A percentile compares a stretch with the other conserved stretches of the same genome.
Evolutionary conservation across 805 yeast genomes (phyloP).

Genomic region (Ogataea henricii): DNA sequence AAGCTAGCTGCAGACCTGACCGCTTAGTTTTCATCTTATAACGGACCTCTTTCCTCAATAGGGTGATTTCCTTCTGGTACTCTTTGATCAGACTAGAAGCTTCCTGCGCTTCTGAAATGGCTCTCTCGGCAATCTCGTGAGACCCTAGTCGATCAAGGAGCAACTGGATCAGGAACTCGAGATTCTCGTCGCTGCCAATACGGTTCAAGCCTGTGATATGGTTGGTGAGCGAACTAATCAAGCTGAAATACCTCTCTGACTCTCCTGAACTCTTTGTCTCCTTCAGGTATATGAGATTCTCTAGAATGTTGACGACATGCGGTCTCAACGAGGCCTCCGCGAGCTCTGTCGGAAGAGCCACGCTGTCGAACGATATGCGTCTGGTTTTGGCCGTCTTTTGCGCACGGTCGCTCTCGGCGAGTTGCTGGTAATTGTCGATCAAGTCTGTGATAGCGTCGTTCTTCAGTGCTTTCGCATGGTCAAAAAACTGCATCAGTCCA

Average conservation of each 20-base stretch:
- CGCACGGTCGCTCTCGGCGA: slow-evolving; percentile 56
- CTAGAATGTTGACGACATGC: slow-evolving; percentile 12
- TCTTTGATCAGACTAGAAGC: slow-evolving; percentile 39
- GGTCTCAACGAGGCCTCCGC: slow-evolving; percentile 1
- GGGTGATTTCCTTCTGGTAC: slow-evolving; percentile 23
- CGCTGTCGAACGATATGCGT: background rate
- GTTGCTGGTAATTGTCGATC: slow-evolving; percentile 59
- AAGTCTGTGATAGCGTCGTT: slow-evolving; percentile 65
- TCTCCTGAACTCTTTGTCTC: slow-evolving; percentile 10
- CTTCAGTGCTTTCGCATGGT: slow-evolving; percentile 51
- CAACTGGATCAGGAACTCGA: slow-evolving; percentile 18
- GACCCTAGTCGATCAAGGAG: slow-evolving; percentile 22
- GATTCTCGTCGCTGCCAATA: slow-evolving; percentile 12
- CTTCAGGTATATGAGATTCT: slow-evolving; percentile 14
- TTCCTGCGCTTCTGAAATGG: slow-evolving; percentile 56
- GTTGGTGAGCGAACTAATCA: slow-evolving; percentile 14
- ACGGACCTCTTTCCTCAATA: slow-evolving; percentile 22
- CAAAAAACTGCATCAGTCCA: slow-evolving; percentile 56
- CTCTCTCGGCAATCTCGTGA: slow-evolving; percentile 57
- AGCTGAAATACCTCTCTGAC: slow-evolving; percentile 9
- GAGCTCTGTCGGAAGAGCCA: slow-evolving; percentile 35
- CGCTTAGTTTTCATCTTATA: slow-evolving; percentile 15
- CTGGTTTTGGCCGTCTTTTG: slow-evolving; percentile 31
- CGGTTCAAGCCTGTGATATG: slow-evolving; percentile 15
- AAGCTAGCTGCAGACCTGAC: background rate